Conservation (phyloP, 805 yeast species). For the Alloascoidea hylecoeti region DNA sequence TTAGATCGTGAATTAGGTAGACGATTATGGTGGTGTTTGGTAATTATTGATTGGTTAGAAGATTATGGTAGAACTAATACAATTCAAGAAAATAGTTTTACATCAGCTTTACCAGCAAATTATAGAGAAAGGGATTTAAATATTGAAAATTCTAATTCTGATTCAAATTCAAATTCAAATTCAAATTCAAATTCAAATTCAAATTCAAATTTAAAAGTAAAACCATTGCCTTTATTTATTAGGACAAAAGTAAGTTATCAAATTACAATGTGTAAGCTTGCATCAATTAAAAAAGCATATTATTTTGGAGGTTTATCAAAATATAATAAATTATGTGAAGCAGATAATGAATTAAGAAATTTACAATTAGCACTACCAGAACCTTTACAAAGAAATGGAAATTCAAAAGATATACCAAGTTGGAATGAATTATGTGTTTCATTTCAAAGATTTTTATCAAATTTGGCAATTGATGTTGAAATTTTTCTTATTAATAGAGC, state of each 20-base stretch:
- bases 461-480: neutral
- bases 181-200: neutral
- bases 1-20: neutral
- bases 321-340: neutral
- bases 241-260: neutral
- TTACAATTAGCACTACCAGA: neutral
- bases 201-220: neutral
- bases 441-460: neutral
- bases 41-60: constrained; percentile 1
- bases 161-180: neutral
- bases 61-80: constrained; percentile 1
- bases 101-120: neutral
- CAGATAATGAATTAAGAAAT: neutral
- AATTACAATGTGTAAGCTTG: neutral
- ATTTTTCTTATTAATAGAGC: neutral
- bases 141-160: neutral
- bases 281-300: constrained; percentile 1
- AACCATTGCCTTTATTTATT: neutral
- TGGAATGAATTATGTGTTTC: neutral
- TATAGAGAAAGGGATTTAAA: neutral
- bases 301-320: neutral
- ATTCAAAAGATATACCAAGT: neutral
- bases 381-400: neutral
- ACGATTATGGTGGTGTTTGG: neutral
- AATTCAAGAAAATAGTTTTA: neutral